Base-by-base conservation (phyloP, 305 asterid species). In the Solanum aculeatissimum region DNA sequence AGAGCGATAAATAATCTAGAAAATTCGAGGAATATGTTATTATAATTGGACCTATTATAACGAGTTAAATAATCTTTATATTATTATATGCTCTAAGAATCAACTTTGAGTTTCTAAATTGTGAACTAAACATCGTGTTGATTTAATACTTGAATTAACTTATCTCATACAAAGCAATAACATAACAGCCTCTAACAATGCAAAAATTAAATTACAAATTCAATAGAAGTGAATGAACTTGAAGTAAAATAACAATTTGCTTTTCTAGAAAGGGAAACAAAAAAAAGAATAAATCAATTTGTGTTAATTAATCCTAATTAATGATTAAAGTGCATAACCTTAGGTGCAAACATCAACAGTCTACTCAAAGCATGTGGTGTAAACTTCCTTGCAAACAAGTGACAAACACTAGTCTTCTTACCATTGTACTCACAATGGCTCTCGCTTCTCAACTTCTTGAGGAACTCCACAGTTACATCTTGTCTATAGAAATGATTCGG, bases 331-430 rank as follows among this genome's bases (percentile, higher is more conserved):
- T 91, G 93, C 99, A 95, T 95, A 19, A 92, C 78, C 40, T 79
- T 86, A 9, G 99, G 98, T 42, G 97, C 97, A 89, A 93, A 91
- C 84, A 90, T 90, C 83, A 95, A 12, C 84, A 95, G 49, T 88
- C 97, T 92, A 21, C 89, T 93, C 86, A 94, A 90, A 1, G 98
- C 89, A 88, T 92, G 83, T 3, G 53, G 38, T 0, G 92, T 87
- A 21, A 96, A 96, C 83, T 96, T 93, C 62, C 98, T 93, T 29
- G 98, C 98, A 93, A 96, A 96, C 90, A 96, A 87, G 90, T 60
- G 85, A 83, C 99, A 96, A 23, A 89, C 82, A 83, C 85, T 85
- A 0, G 92, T 91, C 35, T 82, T 83, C 62, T 84, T 57, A 86
- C 97, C 98, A 84, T 93, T 96, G 86, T 94, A 91, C 85, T 88